Base-by-base conservation (phyloP, 768 basidiomycete species). In the Lentinula sp. region DNA sequence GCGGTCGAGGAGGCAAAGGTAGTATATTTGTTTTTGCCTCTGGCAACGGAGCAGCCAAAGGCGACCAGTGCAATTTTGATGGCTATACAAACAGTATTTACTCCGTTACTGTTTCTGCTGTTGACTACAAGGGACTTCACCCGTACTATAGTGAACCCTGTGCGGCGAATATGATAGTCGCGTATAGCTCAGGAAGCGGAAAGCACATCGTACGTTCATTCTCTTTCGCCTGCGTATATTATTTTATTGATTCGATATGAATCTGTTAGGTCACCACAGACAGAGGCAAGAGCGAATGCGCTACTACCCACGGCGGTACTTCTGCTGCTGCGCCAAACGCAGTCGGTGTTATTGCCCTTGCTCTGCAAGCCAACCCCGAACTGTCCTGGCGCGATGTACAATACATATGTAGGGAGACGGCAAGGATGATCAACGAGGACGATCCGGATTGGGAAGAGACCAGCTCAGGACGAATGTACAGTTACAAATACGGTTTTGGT, bases 21-120 rank as follows among this genome's bases (percentile, higher is more conserved):
- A 93, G 91, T 35, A 80, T 99, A 63, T 98, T 91, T 65, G 97
- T 99, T 31, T 99, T 98, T 69, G 97, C 97, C 4, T 95, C 93
- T 58, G 97, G 97, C 0, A 99, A 99, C 70, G 97, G 97, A 7
- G 97, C 93, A 34, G 82, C 82, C 7, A 81, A 82, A 59, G 93
- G 90, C 16, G 97, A 99, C 69, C 96, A 98, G 72, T 99, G 97
- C 78, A 99, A 99, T 71, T 98, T 99, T 69, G 96, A 98, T 66
- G 97, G 97, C 6, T 99, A 99, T 72, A 99, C 97, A 11, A 99
- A 99, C 70, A 93, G 90, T 68, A 95, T 98, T 61, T 98, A 93
- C 74, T 93, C 91, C 6, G 86, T 99, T 46, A 99, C 97, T 0
- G 93, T 99, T 32, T 88, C 94, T n/a, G 93, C 97, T 0, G 80